Percentiles rank a stretch among this genome's conserved stretches.
Evolutionary conservation across 208 protist genomes (phyloP).

Genomic region (Entamoeba dispar): DNA sequence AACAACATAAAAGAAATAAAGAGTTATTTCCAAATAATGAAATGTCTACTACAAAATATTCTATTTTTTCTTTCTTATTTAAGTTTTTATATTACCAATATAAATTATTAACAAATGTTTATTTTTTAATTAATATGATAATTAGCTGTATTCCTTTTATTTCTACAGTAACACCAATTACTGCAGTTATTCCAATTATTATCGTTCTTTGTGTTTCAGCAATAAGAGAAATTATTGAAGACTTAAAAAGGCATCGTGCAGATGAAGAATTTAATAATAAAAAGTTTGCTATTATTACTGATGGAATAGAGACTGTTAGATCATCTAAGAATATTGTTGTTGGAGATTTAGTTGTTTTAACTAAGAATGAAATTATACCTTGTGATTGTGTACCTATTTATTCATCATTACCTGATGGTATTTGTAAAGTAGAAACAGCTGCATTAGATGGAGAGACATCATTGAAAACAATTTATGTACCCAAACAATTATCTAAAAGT

Average conservation of each 20-base stretch:
- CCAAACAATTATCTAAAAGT: background rate
- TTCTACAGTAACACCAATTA: background rate
- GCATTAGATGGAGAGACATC: conserved; percentile 25
- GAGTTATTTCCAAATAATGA: background rate
- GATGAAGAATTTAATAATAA: conserved; percentile 5
- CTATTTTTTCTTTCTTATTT: background rate
- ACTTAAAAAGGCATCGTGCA: background rate
- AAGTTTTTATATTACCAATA: conserved; percentile 11
- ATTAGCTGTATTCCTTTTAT: background rate
- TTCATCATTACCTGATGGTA: background rate
- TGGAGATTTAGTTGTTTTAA: background rate
- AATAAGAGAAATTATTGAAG: conserved; percentile 14
- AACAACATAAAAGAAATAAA: background rate
- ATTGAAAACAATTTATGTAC: background rate
- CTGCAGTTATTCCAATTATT: conserved; percentile 4
- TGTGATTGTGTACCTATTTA: background rate
- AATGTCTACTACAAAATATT: background rate
- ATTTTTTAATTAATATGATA: conserved; percentile 12
- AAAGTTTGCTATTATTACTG: background rate
- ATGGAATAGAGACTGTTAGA: background rate
- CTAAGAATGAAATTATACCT: background rate
- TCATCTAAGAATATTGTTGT: background rate
- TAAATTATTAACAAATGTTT: conserved; percentile 11
- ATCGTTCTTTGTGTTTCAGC: conserved; percentile 6
- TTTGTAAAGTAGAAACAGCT: background rate